phyloP scores from a whole-genome alignment of 176 grass and related monocot genomes.

The Paspalum vaginatum region DNA sequence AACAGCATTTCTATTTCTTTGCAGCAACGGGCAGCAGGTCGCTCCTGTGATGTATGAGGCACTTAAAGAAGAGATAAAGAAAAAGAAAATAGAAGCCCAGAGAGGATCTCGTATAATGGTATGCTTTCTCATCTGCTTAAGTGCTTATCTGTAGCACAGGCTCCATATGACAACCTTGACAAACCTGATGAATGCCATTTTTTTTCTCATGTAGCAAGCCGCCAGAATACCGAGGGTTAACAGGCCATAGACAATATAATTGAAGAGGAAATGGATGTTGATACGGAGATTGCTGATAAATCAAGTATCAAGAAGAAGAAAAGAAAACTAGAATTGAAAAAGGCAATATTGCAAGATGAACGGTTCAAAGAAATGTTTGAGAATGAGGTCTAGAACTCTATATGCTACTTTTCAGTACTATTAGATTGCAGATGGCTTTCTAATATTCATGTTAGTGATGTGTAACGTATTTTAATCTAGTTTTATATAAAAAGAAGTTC shows the following conservation, averaged over 20 bases:
- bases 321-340: slow-evolving; percentile 50
- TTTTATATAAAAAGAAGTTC: neutral
- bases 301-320: slow-evolving; percentile 58
- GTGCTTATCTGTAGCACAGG: neutral
- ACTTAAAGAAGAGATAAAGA: slow-evolving; percentile 53
- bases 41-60: slow-evolving; percentile 61
- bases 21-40: slow-evolving; percentile 59
- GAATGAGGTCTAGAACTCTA: slow-evolving; percentile 57
- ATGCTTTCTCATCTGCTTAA: slow-evolving; percentile 26
- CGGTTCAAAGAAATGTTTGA: slow-evolving; percentile 72
- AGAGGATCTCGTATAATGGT: slow-evolving; percentile 80
- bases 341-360: slow-evolving; percentile 53
- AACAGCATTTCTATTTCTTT: slow-evolving; percentile 42
- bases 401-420: neutral
- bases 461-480: neutral
- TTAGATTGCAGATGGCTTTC: neutral
- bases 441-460: neutral
- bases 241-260: slow-evolving; percentile 54
- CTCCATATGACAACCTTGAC: slow-evolving; percentile 9
- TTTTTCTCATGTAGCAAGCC: slow-evolving; percentile 49
- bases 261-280: slow-evolving; percentile 61
- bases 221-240: slow-evolving; percentile 86
- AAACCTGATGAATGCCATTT: neutral
- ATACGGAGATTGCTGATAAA: slow-evolving; percentile 62
- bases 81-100: slow-evolving; percentile 66